Evolutionary conservation across 2,329 filamentous ascomycete genomes (phyloP).

Genomic region (Furcasterigmium furcatum): DNA sequence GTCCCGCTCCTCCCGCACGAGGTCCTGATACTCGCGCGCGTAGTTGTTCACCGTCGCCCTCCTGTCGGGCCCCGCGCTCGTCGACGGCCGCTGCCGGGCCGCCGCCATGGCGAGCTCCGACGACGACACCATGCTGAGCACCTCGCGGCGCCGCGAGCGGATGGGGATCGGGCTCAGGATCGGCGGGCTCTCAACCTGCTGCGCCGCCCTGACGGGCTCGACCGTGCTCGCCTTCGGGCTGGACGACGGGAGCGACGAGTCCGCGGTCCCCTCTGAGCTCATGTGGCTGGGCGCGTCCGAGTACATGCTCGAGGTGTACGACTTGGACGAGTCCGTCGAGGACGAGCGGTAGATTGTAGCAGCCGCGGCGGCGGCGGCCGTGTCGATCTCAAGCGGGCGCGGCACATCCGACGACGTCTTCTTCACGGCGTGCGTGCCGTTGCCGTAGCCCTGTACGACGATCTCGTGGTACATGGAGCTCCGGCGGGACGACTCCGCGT

Average conservation of each 20-base stretch:
- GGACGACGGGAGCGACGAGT: slow-evolving; percentile 19
- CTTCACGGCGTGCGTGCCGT: slow-evolving; percentile 42
- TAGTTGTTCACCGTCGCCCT: slow-evolving; percentile 11
- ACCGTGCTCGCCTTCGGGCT: slow-evolving; percentile 11
- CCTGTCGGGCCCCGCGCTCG: background rate
- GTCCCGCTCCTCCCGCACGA: slow-evolving; percentile 12
- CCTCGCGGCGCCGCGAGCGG: slow-evolving; percentile 21
- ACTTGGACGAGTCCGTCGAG: slow-evolving; percentile 12
- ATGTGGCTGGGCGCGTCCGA: slow-evolving; percentile 21
- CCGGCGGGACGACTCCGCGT: slow-evolving; percentile 10
- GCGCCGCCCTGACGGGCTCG: slow-evolving; percentile 3
- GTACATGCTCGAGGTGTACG: slow-evolving; percentile 13
- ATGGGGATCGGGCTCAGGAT: slow-evolving; percentile 15
- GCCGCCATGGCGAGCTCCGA: background rate
- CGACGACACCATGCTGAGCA: slow-evolving; percentile 17
- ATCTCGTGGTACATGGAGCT: slow-evolving; percentile 43
- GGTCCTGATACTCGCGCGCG: slow-evolving; percentile 19
- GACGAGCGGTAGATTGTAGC: slow-evolving; percentile 8
- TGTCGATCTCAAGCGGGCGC: background rate
- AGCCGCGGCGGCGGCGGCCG: slow-evolving; percentile 3
- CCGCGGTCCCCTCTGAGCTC: slow-evolving; percentile 19
- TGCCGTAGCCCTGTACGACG: slow-evolving; percentile 50
- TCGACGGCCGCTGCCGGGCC: too few species aligned
- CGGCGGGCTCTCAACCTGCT: background rate
- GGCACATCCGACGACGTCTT: background rate